phyloP scores from a whole-genome alignment of 371 early-diverging fungal species.

The Apophysomyces trapeziformis region DNA sequence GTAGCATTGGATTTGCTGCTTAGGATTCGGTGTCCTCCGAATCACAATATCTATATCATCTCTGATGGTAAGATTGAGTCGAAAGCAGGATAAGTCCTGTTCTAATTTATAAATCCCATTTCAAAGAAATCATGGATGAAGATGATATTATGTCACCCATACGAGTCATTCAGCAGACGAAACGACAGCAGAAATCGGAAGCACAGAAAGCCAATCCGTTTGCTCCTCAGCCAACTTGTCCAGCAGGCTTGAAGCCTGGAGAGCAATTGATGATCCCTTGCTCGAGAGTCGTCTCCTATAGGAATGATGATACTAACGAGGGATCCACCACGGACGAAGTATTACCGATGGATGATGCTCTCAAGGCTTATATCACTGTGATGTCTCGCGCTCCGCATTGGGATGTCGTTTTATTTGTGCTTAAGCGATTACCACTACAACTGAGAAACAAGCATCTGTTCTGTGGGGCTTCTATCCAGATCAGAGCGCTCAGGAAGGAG shows the following conservation, averaged over 20 bases:
- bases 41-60: constrained; percentile 58
- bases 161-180: constrained; percentile 15
- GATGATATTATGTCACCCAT: constrained; percentile 26
- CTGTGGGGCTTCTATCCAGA: constrained; percentile 56
- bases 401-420: constrained; percentile 66
- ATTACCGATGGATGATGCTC: constrained; percentile 42
- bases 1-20: constrained; percentile 59
- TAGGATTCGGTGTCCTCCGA: constrained; percentile 60
- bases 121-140: constrained; percentile 10
- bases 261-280: not conserved
- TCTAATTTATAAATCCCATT: not conserved
- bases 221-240: constrained; percentile 17
- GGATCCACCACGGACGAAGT: constrained; percentile 26
- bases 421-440: constrained; percentile 69
- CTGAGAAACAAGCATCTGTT: constrained; percentile 77
- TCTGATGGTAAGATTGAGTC: constrained; percentile 35
- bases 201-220: constrained; percentile 12
- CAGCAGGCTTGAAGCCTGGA: not conserved
- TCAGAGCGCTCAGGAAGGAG: constrained; percentile 54
- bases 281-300: constrained; percentile 51
- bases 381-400: constrained; percentile 69
- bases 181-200: constrained; percentile 16
- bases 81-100: not conserved
- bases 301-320: constrained; percentile 27
- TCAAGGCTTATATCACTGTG: constrained; percentile 56